Evolutionary conservation across 192 early-diverging fungal species (phyloP).

Genomic region (Backusella tuberculispora): DNA sequence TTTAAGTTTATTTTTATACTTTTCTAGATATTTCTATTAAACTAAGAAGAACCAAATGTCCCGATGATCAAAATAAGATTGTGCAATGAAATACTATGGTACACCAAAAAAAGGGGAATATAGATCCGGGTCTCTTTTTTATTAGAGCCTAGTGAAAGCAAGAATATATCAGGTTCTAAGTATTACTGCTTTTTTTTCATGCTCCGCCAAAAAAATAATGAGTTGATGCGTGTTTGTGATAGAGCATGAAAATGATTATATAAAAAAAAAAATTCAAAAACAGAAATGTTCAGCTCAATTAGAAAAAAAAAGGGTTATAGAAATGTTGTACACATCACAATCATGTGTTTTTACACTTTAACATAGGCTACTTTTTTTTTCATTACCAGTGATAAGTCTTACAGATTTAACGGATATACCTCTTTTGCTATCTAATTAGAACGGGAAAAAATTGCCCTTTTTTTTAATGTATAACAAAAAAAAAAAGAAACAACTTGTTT

Average conservation of each 20-base stretch:
- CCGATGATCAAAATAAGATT: slow-evolving; percentile 8
- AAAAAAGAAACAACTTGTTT: background rate
- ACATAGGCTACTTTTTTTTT: slow-evolving; percentile 1
- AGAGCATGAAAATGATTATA: too few species aligned
- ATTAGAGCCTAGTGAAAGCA: background rate
- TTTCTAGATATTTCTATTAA: background rate
- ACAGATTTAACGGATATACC: background rate
- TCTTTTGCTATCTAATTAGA: slow-evolving; percentile 1
- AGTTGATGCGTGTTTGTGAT: background rate
- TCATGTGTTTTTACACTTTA: slow-evolving; percentile 4
- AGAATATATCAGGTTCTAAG: background rate
- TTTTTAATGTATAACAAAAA: background rate
- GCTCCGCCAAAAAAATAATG: background rate
- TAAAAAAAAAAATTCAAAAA: background rate
- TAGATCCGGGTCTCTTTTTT: background rate
- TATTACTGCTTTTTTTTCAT: slow-evolving; percentile 10
- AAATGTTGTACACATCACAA: background rate
- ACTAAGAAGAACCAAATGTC: background rate
- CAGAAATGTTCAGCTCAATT: too few species aligned
- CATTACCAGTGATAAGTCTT: too few species aligned
- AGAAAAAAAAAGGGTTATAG: too few species aligned
- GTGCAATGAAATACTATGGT: background rate
- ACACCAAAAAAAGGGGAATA: slow-evolving; percentile 7
- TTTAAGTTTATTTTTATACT: too few species aligned
- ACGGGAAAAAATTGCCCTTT: background rate